Percentiles rank a stretch among this genome's conserved stretches.
Conservation (phyloP, 2,329 filamentous ascomycete genomes). For the Diplodia corticola region DNA sequence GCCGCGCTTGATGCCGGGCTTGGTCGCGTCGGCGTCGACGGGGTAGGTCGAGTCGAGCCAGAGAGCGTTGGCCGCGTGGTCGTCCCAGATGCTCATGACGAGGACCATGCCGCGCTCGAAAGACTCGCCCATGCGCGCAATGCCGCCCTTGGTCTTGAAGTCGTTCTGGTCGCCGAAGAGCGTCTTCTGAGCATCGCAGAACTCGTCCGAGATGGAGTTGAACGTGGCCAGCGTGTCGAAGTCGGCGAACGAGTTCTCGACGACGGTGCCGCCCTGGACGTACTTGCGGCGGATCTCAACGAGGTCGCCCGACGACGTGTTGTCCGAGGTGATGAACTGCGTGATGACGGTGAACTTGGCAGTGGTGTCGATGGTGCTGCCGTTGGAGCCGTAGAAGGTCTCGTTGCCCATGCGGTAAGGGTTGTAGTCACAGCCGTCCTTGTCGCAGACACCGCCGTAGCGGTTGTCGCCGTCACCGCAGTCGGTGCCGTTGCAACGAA, state of each 20-base stretch:
- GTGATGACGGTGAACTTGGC: conserved; percentile 53
- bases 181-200: conserved; percentile 59
- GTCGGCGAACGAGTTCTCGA: conserved; percentile 46
- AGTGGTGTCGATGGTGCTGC: conserved; percentile 48
- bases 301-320: conserved; percentile 36
- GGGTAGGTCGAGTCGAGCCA: conserved; percentile 73
- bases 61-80: conserved; percentile 68
- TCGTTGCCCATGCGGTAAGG: conserved; percentile 64
- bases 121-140: conserved; percentile 56
- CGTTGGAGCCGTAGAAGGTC: conserved; percentile 60
- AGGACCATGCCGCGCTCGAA: conserved; percentile 60
- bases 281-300: conserved; percentile 52
- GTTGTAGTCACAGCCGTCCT: conserved; percentile 66
- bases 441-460: conserved; percentile 65
- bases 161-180: conserved; percentile 56
- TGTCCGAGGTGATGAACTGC: conserved; percentile 43
- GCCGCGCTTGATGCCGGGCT: conserved; percentile 40
- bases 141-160: conserved; percentile 58
- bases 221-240: conserved; percentile 47
- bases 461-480: conserved; percentile 50
- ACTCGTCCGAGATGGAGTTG: conserved; percentile 59
- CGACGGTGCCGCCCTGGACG: conserved; percentile 52
- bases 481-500: conserved; percentile 52
- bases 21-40: conserved; percentile 37
- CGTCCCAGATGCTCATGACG: conserved; percentile 59